Percentiles rank a stretch among this genome's conserved stretches.
Evolutionary conservation across 164 flowering plant genomes (phyloP).

Genomic region (Dillenia turbinata): DNA sequence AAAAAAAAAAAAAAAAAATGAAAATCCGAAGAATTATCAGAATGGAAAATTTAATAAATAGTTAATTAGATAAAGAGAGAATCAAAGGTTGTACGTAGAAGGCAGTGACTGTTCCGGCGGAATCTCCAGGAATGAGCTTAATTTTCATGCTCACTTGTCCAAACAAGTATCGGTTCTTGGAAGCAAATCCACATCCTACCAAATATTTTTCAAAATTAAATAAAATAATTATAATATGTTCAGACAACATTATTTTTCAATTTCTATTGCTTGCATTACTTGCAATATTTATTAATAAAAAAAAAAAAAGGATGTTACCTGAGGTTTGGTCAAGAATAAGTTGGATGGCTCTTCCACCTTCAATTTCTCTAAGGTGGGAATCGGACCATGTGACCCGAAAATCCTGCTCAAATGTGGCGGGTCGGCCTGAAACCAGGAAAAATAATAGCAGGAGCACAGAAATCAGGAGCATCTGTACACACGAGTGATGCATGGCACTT

Average conservation of each 20-base stretch:
- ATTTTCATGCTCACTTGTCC: constrained; percentile 65
- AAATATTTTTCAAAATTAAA: too few species aligned
- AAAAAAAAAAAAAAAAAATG: not conserved
- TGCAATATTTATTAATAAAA: not conserved
- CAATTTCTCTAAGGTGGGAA: constrained; percentile 40
- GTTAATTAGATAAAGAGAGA: not conserved
- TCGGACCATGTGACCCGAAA: constrained; percentile 53
- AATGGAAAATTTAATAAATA: not conserved
- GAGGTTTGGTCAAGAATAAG: constrained; percentile 48
- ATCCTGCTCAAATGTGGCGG: constrained; percentile 45
- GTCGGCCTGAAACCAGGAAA: constrained; percentile 24
- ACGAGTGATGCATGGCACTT: constrained; percentile 4
- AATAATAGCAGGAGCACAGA: constrained; percentile 11
- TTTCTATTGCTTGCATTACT: too few species aligned
- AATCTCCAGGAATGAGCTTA: constrained; percentile 65
- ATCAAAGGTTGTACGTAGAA: constrained; percentile 35
- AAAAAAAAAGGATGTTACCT: constrained; percentile 18
- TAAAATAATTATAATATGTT: too few species aligned
- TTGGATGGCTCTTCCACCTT: constrained; percentile 46
- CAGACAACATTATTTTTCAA: not conserved
- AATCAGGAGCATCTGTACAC: not conserved
- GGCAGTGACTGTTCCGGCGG: constrained; percentile 77
- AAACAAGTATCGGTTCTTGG: constrained; percentile 46
- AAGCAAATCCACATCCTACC: constrained; percentile 64
- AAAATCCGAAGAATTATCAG: not conserved